phyloP scores from a whole-genome alignment of 2,329 filamentous ascomycete genomes.

The Colletotrichum sp. region DNA sequence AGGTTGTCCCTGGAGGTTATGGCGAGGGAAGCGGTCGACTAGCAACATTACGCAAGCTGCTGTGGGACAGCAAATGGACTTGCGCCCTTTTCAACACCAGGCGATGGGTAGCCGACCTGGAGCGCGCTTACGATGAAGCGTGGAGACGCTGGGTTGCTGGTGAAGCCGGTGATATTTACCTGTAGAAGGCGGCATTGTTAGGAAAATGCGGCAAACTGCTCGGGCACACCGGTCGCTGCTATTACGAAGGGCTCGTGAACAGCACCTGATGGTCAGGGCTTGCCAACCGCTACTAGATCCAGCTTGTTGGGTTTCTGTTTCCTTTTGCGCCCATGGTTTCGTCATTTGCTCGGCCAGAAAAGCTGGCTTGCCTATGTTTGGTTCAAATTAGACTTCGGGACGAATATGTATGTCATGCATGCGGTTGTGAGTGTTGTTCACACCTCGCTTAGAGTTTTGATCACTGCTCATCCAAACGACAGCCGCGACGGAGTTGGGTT shows the following conservation, averaged over 20 bases:
- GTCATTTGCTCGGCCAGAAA: background rate
- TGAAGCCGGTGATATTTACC: slow-evolving; percentile 90
- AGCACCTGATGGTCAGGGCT: background rate
- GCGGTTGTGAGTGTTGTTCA: background rate
- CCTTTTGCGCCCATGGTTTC: background rate
- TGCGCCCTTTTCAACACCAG: slow-evolving; percentile 90
- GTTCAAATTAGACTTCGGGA: background rate
- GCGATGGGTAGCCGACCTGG: slow-evolving; percentile 89
- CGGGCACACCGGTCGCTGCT: background rate
- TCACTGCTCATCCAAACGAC: background rate
- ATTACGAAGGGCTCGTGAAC: background rate
- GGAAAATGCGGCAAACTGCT: background rate
- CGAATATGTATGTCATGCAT: background rate
- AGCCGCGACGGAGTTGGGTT: background rate
- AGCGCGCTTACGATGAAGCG: slow-evolving; percentile 85
- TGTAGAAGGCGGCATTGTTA: slow-evolving; percentile 44
- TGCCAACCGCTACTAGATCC: background rate
- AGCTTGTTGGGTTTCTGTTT: background rate
- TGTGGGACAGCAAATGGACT: slow-evolving; percentile 84
- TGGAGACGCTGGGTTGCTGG: slow-evolving; percentile 89
- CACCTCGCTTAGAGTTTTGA: background rate
- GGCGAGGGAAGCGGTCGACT: slow-evolving; percentile 71
- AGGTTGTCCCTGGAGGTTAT: slow-evolving; percentile 43
- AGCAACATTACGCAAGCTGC: slow-evolving; percentile 76
- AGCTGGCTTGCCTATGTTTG: background rate